Evolutionary conservation across 2,329 filamentous ascomycete species (phyloP).

Genomic region (Cadophora malorum): DNA sequence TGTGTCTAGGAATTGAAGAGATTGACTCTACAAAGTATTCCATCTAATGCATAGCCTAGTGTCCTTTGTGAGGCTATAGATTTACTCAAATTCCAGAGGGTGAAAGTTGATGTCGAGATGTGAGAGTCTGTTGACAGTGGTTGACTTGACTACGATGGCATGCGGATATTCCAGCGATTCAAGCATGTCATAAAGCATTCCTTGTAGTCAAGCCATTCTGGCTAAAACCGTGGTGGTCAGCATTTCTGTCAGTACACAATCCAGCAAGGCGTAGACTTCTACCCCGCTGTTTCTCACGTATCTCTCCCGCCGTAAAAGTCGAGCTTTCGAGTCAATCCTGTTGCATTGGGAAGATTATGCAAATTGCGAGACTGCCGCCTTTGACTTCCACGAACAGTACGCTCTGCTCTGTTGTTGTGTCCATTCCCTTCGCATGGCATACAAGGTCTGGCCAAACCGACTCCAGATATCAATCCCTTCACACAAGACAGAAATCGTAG

Average conservation of each 20-base stretch:
- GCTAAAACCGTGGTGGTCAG: neutral
- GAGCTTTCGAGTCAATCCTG: neutral
- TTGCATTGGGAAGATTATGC: neutral
- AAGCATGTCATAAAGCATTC: neutral
- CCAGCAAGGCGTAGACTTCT: neutral
- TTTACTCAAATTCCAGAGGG: neutral
- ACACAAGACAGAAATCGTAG: neutral
- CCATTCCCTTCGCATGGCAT: neutral
- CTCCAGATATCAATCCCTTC: neutral
- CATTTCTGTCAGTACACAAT: neutral
- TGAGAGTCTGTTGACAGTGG: neutral
- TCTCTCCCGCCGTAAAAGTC: neutral
- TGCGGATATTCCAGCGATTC: neutral
- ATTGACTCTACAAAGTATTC: neutral
- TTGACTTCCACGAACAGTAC: neutral
- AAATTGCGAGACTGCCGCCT: neutral
- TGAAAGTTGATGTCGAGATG: neutral
- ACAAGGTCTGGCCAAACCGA: neutral
- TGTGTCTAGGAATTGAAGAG: conserved; percentile 15
- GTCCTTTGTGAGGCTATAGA: neutral
- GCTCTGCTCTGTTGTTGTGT: neutral
- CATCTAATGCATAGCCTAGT: neutral
- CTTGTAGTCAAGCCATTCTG: neutral
- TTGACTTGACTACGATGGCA: neutral
- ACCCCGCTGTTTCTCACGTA: neutral